Evolutionary conservation across 2,329 filamentous ascomycete species (phyloP), one percentile per base, ranked within the genome.

Genomic region (Aspergillus sojae): DNA sequence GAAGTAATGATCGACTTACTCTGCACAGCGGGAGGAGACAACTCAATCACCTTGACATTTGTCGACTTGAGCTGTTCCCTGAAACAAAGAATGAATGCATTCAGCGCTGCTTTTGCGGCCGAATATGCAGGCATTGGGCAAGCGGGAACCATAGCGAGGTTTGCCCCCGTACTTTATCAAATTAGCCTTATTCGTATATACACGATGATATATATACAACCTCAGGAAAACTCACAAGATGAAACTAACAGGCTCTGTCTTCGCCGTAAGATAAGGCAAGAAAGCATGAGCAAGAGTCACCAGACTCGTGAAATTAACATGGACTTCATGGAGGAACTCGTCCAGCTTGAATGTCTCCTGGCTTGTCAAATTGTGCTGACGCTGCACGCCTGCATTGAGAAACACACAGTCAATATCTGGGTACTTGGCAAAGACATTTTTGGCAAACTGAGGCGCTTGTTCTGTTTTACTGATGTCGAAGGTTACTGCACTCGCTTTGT

Each of bases 311-410:
- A 84, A 85, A 68, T 85, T 85, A 30, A 79, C 79, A n/a, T 72
- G 76, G 28, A 84, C 66, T 68, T 86, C 82, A 3, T 72, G 64
- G 57, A 80, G 71, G 48, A 84, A 77, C 1, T 69, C 58, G 0
- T 66, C 53, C 0, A 86, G 74, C 63, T 81, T 71, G 58, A 85
- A 77, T 5, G 72, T 78, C 6, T 75, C 75, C 3, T 84, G 83
- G 21, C 78, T 72, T 6, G 79, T 74, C 69, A 87, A 83, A 72
- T 85, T 75, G 48, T 84, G 73, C 0, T 70, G 71, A 32, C 78
- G 76, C 70, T 89, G 86, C 36, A 85, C 78, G 10, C 86, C 86
- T 0, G 86, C 83, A 70, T 88, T 88, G 57, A 89, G 75, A 60
- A 89, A 73, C 30, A 89, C 71, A 67, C 81, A 82, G 74, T 88